phyloP scores from a whole-genome alignment of 2,329 filamentous ascomycete species.

The Clonostachys rhizophaga region DNA sequence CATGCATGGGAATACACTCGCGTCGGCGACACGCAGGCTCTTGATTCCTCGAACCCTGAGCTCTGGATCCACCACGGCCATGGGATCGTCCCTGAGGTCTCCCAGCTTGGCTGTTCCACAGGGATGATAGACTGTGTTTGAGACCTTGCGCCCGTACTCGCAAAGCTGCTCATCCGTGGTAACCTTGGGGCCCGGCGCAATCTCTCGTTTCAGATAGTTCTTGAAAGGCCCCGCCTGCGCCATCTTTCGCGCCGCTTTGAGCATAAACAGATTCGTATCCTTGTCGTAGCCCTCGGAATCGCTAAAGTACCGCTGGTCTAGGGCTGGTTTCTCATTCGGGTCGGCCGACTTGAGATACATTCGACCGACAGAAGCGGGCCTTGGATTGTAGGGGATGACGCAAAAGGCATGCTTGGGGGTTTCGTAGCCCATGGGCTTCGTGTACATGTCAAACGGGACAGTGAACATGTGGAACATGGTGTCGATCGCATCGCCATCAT shows the following conservation, averaged over 20 bases:
- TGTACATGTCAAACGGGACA: slow-evolving; percentile 88
- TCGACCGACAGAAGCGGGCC: slow-evolving; percentile 71
- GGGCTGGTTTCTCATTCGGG: slow-evolving; percentile 71
- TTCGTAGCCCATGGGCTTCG: slow-evolving; percentile 67
- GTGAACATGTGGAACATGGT: slow-evolving; percentile 98
- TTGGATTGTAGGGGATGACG: slow-evolving; percentile 88
- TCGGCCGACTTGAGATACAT: slow-evolving; percentile 74
- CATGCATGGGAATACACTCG: slow-evolving; percentile 85
- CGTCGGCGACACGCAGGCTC: slow-evolving; percentile 76
- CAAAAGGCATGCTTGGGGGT: slow-evolving; percentile 75
- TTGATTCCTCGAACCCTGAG: slow-evolving; percentile 69
- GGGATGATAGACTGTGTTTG: slow-evolving; percentile 88
- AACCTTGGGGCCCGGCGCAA: slow-evolving; percentile 69
- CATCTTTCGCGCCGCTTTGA: slow-evolving; percentile 72
- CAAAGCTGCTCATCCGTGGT: slow-evolving; percentile 75
- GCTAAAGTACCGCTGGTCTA: slow-evolving; percentile 88
- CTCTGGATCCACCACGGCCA: slow-evolving; percentile 75
- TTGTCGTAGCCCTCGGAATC: slow-evolving; percentile 82
- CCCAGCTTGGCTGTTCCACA: slow-evolving; percentile 91
- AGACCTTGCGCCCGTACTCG: slow-evolving; percentile 75
- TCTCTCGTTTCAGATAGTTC: slow-evolving; percentile 76
- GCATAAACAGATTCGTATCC: slow-evolving; percentile 71
- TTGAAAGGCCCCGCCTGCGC: slow-evolving; percentile 73
- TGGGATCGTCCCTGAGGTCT: slow-evolving; percentile 58
- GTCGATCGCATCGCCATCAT: slow-evolving; percentile 72